Conservation (phyloP, 2,329 filamentous ascomycete species). For the Nothophaeocryptopus gaeumannii region DNA sequence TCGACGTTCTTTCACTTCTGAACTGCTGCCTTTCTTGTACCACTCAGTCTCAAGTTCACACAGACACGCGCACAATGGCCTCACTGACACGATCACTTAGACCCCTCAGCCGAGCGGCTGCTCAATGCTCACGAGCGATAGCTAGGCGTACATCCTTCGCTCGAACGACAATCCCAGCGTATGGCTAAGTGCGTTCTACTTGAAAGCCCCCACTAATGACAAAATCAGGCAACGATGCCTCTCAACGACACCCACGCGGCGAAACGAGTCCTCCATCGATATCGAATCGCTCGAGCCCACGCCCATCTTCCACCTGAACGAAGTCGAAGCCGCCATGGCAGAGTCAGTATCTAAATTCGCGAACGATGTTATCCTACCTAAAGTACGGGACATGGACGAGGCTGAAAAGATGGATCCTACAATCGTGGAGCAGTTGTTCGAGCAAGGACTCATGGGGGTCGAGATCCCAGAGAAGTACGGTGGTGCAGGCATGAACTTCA, state of each 20-base stretch:
- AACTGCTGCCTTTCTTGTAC: neutral
- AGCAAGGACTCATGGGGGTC: conserved; percentile 94
- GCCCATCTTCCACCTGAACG: conserved; percentile 87
- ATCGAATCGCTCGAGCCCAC: conserved; percentile 80
- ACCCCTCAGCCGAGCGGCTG: conserved; percentile 32
- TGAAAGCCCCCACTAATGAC: conserved; percentile 1
- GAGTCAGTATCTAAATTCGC: conserved; percentile 91
- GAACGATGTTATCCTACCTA: conserved; percentile 80
- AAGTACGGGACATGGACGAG: conserved; percentile 96
- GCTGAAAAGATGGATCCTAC: conserved; percentile 86
- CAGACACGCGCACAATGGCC: conserved; percentile 25
- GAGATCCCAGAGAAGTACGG: conserved; percentile 98
- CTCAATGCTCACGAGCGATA: conserved; percentile 20
- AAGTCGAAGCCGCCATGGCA: conserved; percentile 83
- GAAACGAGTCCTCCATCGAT: conserved; percentile 47
- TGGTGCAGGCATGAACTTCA: conserved; percentile 98
- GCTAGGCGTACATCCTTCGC: conserved; percentile 18
- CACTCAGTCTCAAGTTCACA: neutral
- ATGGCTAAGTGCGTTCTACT: too few relatives aligned
- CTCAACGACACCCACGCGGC: conserved; percentile 39
- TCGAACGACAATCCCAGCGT: conserved; percentile 14
- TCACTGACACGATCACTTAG: conserved; percentile 34
- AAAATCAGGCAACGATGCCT: conserved; percentile 38
- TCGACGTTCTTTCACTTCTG: too few relatives aligned
- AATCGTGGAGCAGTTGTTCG: conserved; percentile 89